Conservation (phyloP, 2,329 filamentous ascomycete genomes). For the Penicillium janthinellum region DNA sequence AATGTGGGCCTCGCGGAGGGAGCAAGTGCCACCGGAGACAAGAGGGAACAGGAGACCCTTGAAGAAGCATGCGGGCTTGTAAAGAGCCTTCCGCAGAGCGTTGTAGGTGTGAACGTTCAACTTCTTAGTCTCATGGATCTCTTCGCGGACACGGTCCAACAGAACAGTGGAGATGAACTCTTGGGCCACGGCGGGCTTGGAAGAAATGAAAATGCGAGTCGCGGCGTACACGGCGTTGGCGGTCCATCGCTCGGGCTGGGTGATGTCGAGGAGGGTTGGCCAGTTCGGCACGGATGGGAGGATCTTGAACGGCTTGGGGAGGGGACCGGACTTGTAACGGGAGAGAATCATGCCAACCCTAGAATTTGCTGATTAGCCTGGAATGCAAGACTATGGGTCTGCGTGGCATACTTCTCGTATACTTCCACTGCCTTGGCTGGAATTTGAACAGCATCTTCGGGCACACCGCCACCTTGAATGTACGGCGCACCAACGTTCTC, state of each 20-base stretch:
- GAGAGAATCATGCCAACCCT: slow-evolving; percentile 85
- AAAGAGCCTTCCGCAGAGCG: slow-evolving; percentile 85
- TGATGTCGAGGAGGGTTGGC: slow-evolving; percentile 83
- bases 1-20: slow-evolving; percentile 87
- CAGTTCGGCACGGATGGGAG: slow-evolving; percentile 89
- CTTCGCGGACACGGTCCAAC: slow-evolving; percentile 85
- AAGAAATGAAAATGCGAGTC: slow-evolving; percentile 88
- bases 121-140: slow-evolving; percentile 92
- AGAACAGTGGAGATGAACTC: slow-evolving; percentile 85
- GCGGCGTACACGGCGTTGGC: slow-evolving; percentile 84
- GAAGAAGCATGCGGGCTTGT: slow-evolving; percentile 95
- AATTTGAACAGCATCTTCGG: slow-evolving; percentile 81
- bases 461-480: slow-evolving; percentile 57
- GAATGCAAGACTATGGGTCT: neutral
- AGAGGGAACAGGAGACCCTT: slow-evolving; percentile 94
- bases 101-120: slow-evolving; percentile 96
- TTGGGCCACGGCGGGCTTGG: slow-evolving; percentile 76
- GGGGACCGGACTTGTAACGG: slow-evolving; percentile 91
- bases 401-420: slow-evolving; percentile 72
- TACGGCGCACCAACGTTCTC: slow-evolving; percentile 38
- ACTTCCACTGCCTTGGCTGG: slow-evolving; percentile 92
- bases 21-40: slow-evolving; percentile 82
- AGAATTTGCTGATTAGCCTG: slow-evolving; percentile 18
- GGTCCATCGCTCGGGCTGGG: slow-evolving; percentile 76
- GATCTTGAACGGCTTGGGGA: slow-evolving; percentile 97